A percentile compares a stretch with the other conserved stretches of the same genome.
phyloP scores from a whole-genome alignment of 441 rosid species.

The Brassica hybrid region DNA sequence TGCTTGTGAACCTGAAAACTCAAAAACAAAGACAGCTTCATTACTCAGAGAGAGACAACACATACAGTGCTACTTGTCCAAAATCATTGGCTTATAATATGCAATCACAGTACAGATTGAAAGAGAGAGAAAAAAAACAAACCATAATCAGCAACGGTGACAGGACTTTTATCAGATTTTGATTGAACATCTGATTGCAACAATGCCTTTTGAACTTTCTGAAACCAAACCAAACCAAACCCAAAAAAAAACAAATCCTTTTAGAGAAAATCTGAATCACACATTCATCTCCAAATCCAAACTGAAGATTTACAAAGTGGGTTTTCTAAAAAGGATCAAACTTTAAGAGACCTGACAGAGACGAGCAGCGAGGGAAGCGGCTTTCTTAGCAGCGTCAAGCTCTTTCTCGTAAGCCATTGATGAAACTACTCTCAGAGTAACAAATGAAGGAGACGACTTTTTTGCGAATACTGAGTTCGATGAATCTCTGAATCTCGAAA shows the following conservation, averaged over 20 bases:
- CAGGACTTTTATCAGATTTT: conserved; percentile 90
- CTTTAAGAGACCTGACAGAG: conserved; percentile 71
- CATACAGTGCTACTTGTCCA: background rate
- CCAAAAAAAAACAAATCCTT: conserved; percentile 30
- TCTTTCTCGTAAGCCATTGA: conserved; percentile 83
- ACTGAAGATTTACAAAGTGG: background rate
- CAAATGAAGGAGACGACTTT: conserved; percentile 33
- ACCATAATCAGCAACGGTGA: conserved; percentile 97
- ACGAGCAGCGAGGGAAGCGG: conserved; percentile 84
- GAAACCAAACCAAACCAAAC: conserved; percentile 40
- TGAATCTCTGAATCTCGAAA: conserved; percentile 27
- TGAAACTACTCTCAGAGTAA: conserved; percentile 42
- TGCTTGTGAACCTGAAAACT: conserved; percentile 82
- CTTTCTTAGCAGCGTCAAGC: conserved; percentile 91
- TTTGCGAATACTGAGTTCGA: conserved; percentile 18
- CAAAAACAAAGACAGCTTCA: conserved; percentile 8
- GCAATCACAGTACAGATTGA: conserved; percentile 1
- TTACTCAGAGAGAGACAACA: background rate
- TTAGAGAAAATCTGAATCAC: conserved; percentile 10
- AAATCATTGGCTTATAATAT: background rate
- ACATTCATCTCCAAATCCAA: conserved; percentile 4
- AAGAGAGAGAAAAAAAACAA: conserved; percentile 22
- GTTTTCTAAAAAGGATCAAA: background rate
- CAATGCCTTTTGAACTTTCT: conserved; percentile 87
- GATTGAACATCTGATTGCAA: conserved; percentile 89